Evolutionary conservation across 2,329 filamentous ascomycete species (phyloP).

Genomic region (Cercospora sp.): DNA sequence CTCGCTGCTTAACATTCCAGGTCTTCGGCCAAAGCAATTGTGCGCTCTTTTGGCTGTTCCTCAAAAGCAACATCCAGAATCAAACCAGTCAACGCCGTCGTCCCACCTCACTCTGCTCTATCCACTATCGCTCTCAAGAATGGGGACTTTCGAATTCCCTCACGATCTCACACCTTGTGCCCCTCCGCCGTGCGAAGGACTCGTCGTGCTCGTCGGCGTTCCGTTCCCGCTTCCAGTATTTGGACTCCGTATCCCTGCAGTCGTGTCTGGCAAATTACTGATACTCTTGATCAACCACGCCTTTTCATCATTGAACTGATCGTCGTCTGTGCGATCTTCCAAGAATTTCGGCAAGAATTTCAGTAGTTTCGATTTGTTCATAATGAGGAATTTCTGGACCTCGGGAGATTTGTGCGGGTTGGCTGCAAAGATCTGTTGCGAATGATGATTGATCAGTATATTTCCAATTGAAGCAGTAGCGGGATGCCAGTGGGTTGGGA

Average conservation of each 20-base stretch:
- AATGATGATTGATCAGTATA: constrained; percentile 2
- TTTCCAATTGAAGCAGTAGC: too few species aligned
- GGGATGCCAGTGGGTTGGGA: too few species aligned
- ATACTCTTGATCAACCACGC: constrained; percentile 97
- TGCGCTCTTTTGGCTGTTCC: neutral
- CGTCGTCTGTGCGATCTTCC: constrained; percentile 92
- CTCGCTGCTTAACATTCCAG: neutral
- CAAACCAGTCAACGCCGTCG: neutral
- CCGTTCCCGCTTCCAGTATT: neutral
- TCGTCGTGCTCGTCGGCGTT: neutral
- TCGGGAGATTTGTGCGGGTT: constrained; percentile 98
- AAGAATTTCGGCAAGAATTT: constrained; percentile 88
- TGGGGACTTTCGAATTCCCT: neutral
- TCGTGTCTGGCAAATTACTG: constrained; percentile 38
- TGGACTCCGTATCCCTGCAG: constrained; percentile 25
- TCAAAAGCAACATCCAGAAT: neutral
- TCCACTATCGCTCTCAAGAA: neutral
- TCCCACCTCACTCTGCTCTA: neutral
- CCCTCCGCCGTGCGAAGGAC: neutral
- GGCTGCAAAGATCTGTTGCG: constrained; percentile 86
- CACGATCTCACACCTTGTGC: neutral
- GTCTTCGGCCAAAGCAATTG: neutral
- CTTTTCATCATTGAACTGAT: constrained; percentile 97
- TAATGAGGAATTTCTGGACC: constrained; percentile 91
- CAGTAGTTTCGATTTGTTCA: constrained; percentile 89